phyloP scores from a whole-genome alignment of 192 early-diverging fungal species.

The Gorgonomyces haynaldii region DNA sequence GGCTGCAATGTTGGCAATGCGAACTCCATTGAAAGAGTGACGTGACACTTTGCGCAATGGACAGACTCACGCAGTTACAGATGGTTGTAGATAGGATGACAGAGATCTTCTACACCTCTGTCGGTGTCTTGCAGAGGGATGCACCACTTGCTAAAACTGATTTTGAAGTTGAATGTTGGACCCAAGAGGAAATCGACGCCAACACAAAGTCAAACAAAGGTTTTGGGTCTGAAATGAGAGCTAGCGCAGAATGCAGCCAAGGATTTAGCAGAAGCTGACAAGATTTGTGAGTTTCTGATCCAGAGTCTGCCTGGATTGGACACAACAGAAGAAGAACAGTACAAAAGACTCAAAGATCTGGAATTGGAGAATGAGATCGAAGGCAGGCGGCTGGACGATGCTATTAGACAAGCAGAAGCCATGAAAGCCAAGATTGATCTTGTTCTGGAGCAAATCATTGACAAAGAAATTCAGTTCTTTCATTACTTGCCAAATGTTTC shows the following conservation, averaged over 20 bases:
- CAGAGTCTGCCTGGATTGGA: conserved; percentile 23
- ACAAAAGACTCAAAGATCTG: conserved; percentile 1
- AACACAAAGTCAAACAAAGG: conserved; percentile 9
- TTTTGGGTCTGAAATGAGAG: conserved; percentile 7
- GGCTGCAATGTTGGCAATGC: neutral
- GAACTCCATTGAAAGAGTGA: neutral
- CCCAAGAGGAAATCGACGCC: conserved; percentile 7
- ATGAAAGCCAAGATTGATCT: too few relatives aligned
- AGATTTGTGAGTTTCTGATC: conserved; percentile 30
- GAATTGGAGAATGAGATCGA: conserved; percentile 14
- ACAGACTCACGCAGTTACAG: conserved; percentile 29
- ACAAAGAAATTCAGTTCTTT: too few relatives aligned
- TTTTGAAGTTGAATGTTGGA: conserved; percentile 25
- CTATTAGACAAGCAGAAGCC: conserved; percentile 12
- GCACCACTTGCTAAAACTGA: conserved; percentile 23
- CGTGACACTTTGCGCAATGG: too few relatives aligned
- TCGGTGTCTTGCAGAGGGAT: conserved; percentile 31
- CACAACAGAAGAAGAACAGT: conserved; percentile 17
- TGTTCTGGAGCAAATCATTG: too few relatives aligned
- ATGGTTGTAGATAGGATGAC: conserved; percentile 20
- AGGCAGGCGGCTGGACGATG: conserved; percentile 12
- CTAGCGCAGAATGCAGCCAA: conserved; percentile 13
- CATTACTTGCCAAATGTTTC: too few relatives aligned
- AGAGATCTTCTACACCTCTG: conserved; percentile 24
- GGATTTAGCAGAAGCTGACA: conserved; percentile 25